Evolutionary conservation across 2,329 filamentous ascomycete species (phyloP).

Genomic region (Fusarium equiseti): DNA sequence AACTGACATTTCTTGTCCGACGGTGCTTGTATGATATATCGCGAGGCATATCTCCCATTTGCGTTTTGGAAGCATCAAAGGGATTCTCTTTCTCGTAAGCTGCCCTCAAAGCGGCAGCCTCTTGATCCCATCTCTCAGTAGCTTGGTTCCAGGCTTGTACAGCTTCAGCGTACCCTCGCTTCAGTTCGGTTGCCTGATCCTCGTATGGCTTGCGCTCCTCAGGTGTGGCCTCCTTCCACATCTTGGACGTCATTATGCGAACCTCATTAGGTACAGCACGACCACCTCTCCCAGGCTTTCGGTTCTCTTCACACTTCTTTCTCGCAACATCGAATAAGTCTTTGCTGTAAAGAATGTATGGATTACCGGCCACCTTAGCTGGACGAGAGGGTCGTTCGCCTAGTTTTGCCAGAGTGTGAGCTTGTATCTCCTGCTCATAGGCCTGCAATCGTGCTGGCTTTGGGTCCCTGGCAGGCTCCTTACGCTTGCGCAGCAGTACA

Average conservation of each 20-base stretch:
- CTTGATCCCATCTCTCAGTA: constrained; percentile 78
- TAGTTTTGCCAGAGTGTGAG: constrained; percentile 67
- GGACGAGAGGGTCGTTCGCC: constrained; percentile 83
- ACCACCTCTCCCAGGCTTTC: constrained; percentile 71
- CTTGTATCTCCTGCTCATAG: constrained; percentile 67
- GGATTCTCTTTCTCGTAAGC: constrained; percentile 68
- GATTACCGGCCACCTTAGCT: constrained; percentile 79
- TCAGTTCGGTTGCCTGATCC: constrained; percentile 78
- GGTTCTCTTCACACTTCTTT: constrained; percentile 72
- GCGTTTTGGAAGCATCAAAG: constrained; percentile 38
- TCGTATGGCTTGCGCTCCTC: constrained; percentile 83
- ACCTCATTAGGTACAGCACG: constrained; percentile 80
- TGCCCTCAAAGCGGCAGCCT: constrained; percentile 66
- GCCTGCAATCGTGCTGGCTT: constrained; percentile 66
- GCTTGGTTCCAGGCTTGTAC: constrained; percentile 70
- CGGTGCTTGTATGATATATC: constrained; percentile 50
- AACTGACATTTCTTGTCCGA: constrained; percentile 54
- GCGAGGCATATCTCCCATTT: constrained; percentile 42
- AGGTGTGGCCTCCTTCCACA: constrained; percentile 84
- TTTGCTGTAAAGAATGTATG: constrained; percentile 91
- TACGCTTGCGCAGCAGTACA: constrained; percentile 66
- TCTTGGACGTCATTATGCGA: constrained; percentile 84
- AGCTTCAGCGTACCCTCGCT: constrained; percentile 70
- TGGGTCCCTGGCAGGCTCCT: constrained; percentile 61
- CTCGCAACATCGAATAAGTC: constrained; percentile 75